A percentile compares a stretch with the other conserved stretches of the same genome.
These are phyloP conservation scores for Extremus antarcticus DNA, from an alignment of 495 filamentous ascomycete species.

Conservation along the genomic window DNA sequence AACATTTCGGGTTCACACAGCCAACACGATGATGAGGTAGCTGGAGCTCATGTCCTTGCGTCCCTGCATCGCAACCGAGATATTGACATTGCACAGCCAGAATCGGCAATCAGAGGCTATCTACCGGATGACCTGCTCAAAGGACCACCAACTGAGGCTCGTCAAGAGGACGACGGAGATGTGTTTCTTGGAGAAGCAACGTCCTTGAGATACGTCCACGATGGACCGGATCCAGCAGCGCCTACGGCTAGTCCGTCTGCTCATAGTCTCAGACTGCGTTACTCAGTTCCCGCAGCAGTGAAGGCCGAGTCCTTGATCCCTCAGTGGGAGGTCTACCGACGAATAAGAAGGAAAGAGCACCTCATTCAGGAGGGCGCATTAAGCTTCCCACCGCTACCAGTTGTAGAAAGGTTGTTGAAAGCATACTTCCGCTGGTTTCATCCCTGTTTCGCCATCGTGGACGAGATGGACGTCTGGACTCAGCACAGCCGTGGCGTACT, in stretches of 20 bases:
- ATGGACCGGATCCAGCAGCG: background rate
- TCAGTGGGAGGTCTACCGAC: background rate
- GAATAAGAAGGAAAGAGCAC: background rate
- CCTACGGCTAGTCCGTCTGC: background rate
- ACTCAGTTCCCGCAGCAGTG: background rate
- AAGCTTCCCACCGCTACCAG: background rate
- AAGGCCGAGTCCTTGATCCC: background rate
- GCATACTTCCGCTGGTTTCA: background rate
- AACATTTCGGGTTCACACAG: background rate
- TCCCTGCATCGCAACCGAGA: background rate
- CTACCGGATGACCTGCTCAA: background rate
- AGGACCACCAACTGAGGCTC: background rate
- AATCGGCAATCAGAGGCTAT: background rate
- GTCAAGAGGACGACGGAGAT: background rate
- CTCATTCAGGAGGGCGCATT: background rate
- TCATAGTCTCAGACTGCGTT: background rate
- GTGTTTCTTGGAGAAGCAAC: background rate
- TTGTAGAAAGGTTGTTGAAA: background rate
- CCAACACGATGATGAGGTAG: background rate
- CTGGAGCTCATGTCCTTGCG: background rate
- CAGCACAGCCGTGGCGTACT: background rate
- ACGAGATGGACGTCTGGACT: constrained; percentile 1
- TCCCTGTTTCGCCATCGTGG: constrained; percentile 1
- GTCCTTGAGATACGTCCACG: background rate
- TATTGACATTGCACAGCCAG: background rate